Base-by-base conservation (phyloP, 352 stramenopile species). In the Phytophthora pseudosyringae region DNA sequence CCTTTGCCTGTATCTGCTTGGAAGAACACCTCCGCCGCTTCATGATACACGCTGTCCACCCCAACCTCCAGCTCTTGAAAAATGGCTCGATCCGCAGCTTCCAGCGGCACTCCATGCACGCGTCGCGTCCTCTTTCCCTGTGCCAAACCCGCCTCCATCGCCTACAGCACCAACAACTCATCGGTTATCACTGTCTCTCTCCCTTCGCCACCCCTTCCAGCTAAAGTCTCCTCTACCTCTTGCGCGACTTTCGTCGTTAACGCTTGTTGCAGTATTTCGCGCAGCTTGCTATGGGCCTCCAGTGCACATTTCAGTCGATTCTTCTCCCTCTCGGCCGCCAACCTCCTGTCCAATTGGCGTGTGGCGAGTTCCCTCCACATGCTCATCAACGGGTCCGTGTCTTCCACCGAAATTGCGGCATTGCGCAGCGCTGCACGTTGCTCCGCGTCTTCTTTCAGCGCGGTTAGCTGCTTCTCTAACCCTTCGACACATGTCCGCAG, bases 11-110 rank as follows among this genome's bases (percentile, higher is more conserved):
- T 60, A 18, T 68, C 64, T 15, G 40, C 31, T 15, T 56, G 55
- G 25, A 61, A 62, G 21, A 80, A 77, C 12, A 81, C 70, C n/a
- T 49, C 46, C 21, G 66, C 67, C 5, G 75, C 57, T 44, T 83
- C 72, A 7, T 59, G 51, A 44, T 75, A 78, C 52, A 75, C 64
- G 9, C 51, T 45, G 35, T 83, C 69, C 8, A 83, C 56, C 5
- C 59, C 61, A 3, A 21, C 36, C 4, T 69, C 33, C 26, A 83
- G 26, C 13, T 74, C 59, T 29, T 74, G 46, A 49, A 79, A 83
- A n/a, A 69, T 53, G 9, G 53, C 47, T 15, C 53, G 61, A 45
- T 81, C 75, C 21, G 52, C 39, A 1, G 31, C 35, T n/a, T 76
- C 63, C 15, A 67, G 32, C 10, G 53, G 62, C 1, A 75, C 48